Evolutionary conservation across 2,329 filamentous ascomycete species (phyloP).

Genomic region (Sporothrix humicola): DNA sequence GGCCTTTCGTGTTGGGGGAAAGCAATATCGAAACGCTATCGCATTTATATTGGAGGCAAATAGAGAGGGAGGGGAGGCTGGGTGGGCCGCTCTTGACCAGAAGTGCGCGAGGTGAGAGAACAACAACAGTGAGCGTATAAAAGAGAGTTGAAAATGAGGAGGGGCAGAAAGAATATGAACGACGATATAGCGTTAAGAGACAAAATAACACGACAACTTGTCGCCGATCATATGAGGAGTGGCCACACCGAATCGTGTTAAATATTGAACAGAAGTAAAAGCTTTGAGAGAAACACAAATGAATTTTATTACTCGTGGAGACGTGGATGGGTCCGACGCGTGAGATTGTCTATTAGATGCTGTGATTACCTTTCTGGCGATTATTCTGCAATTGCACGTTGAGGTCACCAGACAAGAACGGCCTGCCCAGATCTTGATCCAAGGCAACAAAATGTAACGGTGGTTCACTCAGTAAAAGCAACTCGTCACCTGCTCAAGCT

Average conservation of each 20-base stretch:
- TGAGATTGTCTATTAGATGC: neutral
- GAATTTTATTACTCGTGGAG: slow-evolving; percentile 1
- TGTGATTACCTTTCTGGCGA: neutral
- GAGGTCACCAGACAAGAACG: too few species aligned
- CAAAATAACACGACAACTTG: slow-evolving; percentile 16
- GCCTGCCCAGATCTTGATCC: neutral
- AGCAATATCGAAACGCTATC: slow-evolving; percentile 26
- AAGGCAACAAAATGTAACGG: neutral
- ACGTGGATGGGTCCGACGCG: neutral
- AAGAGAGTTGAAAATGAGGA: neutral
- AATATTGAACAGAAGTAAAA: too few species aligned
- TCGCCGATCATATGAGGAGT: slow-evolving; percentile 24
- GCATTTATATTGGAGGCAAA: slow-evolving; percentile 26
- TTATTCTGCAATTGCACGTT: too few species aligned
- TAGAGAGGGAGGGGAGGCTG: neutral
- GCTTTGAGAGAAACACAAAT: neutral
- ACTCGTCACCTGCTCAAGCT: too few species aligned
- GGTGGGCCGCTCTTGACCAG: neutral
- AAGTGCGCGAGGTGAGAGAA: neutral
- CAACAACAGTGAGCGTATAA: neutral
- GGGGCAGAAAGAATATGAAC: neutral
- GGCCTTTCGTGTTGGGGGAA: neutral
- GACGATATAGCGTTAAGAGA: neutral
- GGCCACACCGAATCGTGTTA: slow-evolving; percentile 17
- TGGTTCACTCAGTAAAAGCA: too few species aligned